Conservation (phyloP, 495 filamentous ascomycete species). For the Hypomontagnella monticulosa region DNA sequence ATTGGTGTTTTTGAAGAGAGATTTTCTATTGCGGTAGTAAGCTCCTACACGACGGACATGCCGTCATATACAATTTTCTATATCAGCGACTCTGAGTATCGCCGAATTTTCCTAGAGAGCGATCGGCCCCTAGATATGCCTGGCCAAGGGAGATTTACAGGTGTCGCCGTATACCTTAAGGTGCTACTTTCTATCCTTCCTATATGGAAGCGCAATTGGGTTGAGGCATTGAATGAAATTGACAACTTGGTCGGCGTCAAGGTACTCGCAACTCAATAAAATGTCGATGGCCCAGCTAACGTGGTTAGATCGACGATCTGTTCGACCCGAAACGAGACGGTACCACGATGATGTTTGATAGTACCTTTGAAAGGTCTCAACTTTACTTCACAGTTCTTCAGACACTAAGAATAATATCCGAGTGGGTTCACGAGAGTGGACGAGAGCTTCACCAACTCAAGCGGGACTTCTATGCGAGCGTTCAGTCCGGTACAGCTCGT, state of each 20-base stretch:
- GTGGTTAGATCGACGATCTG: slow-evolving; percentile 22
- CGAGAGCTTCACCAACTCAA: slow-evolving; percentile 46
- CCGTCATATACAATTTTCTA: slow-evolving; percentile 25
- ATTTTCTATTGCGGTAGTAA: slow-evolving; percentile 22
- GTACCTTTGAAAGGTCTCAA: slow-evolving; percentile 24
- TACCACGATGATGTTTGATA: slow-evolving; percentile 25
- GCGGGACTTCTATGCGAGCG: slow-evolving; percentile 14
- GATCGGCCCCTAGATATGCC: slow-evolving; percentile 22
- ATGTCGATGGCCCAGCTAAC: background rate
- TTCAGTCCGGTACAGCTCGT: slow-evolving; percentile 4
- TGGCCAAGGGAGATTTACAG: slow-evolving; percentile 18
- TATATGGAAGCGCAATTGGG: slow-evolving; percentile 28
- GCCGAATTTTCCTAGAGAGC: slow-evolving; percentile 30
- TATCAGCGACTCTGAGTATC: slow-evolving; percentile 24
- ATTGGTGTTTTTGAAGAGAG: slow-evolving; percentile 27
- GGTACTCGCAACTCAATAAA: background rate
- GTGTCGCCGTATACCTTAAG: slow-evolving; percentile 21
- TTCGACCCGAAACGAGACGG: slow-evolving; percentile 22
- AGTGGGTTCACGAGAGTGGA: slow-evolving; percentile 45
- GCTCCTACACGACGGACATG: slow-evolving; percentile 21
- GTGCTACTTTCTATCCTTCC: slow-evolving; percentile 17
- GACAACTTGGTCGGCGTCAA: slow-evolving; percentile 27
- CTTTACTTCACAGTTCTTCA: slow-evolving; percentile 33
- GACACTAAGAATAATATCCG: slow-evolving; percentile 27
- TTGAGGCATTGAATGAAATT: slow-evolving; percentile 21